phyloP scores from a whole-genome alignment of 2,329 filamentous ascomycete species.

The Aspergillus novofumigatus region DNA sequence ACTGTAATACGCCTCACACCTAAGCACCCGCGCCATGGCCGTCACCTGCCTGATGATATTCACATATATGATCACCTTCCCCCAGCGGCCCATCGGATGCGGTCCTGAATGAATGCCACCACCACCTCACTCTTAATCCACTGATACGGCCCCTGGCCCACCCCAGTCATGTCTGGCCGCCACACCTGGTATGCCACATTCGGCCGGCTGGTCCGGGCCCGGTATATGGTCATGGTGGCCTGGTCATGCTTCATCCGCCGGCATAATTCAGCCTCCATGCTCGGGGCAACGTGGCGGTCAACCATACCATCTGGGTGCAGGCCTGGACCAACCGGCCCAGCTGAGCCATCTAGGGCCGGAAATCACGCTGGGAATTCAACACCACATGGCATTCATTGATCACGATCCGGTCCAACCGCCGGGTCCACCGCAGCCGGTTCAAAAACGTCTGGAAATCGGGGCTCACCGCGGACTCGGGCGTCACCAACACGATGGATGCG shows the following conservation, averaged over 20 bases:
- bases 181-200: slow-evolving; percentile 7
- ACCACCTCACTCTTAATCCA: not conserved
- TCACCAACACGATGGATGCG: no score
- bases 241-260: not conserved
- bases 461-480: no score
- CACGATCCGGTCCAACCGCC: slow-evolving; percentile 4
- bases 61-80: no score
- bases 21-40: no score
- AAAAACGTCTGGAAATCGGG: slow-evolving; percentile 4
- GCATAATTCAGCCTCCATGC: not conserved
- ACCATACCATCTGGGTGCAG: slow-evolving; percentile 7
- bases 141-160: not conserved
- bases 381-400: slow-evolving; percentile 10
- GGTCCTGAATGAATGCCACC: not conserved
- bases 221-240: not conserved
- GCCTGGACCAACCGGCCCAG: not conserved
- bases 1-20: no score
- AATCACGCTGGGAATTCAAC: slow-evolving; percentile 2
- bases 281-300: slow-evolving; percentile 10
- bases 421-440: not conserved
- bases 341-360: not conserved
- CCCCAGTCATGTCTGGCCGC: not conserved
- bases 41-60: no score
- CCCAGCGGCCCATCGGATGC: not conserved
- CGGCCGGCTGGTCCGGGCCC: not conserved